Percentiles rank a stretch among this genome's conserved stretches.
Conservation (phyloP, 108 stramenopile genomes). For the Nitzschia sp. region DNA sequence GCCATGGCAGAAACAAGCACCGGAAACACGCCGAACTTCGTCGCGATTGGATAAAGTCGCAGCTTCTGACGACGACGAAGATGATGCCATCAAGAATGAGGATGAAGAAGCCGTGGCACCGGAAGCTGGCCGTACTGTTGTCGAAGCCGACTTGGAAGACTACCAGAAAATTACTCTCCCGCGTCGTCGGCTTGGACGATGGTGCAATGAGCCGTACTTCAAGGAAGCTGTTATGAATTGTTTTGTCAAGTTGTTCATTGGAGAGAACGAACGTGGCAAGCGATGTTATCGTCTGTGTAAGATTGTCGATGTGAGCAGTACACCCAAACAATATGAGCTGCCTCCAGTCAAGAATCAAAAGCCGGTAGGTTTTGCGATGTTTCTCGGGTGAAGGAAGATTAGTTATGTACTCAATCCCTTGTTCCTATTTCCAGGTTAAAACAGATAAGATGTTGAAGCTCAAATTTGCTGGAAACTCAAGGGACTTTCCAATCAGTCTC, state of each 20-base stretch:
- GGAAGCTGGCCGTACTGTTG: constrained; percentile 24
- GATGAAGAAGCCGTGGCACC: constrained; percentile 10
- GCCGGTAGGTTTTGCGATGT: constrained; percentile 50
- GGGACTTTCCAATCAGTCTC: constrained; percentile 73
- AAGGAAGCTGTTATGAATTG: constrained; percentile 72
- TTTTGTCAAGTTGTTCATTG: constrained; percentile 79
- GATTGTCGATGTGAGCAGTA: constrained; percentile 62
- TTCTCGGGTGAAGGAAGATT: background rate
- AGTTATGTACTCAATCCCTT: no score
- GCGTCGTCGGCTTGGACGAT: constrained; percentile 75
- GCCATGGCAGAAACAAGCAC: constrained; percentile 76
- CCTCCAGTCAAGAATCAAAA: constrained; percentile 66
- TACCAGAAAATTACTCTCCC: constrained; percentile 75
- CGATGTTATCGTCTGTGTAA: constrained; percentile 84
- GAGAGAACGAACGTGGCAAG: constrained; percentile 73
- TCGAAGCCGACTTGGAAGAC: constrained; percentile 75
- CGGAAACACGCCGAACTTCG: constrained; percentile 36
- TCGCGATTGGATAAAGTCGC: constrained; percentile 44
- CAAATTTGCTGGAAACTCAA: constrained; percentile 67
- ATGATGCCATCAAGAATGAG: constrained; percentile 29
- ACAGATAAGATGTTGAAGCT: constrained; percentile 76
- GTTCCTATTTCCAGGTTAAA: constrained; percentile 32
- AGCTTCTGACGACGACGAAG: constrained; percentile 51
- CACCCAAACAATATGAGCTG: constrained; percentile 62
- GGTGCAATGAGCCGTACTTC: constrained; percentile 91